Base-by-base conservation (phyloP, 169 alveolate species). In the Eimeria sp. region DNA sequence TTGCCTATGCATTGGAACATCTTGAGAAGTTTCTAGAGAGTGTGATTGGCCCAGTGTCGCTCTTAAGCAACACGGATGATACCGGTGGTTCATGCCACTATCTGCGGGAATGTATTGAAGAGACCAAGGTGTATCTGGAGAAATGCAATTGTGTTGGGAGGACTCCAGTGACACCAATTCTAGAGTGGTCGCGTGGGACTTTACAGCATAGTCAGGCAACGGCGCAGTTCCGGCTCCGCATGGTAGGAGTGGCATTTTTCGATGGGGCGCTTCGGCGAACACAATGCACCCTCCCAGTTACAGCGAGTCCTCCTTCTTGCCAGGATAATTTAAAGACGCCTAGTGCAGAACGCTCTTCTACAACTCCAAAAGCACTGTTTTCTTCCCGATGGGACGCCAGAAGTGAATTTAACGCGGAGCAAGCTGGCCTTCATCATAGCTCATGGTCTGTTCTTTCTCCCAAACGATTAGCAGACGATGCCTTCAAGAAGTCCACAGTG, bases 41-140 rank as follows among this genome's bases (percentile, higher is more conserved):
- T 40, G 85, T 76, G 60, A 37, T 76, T 76, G 85, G 85, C 37
- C 85, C 85, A 40, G 40, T 9, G 58, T 40, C 85, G 58, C 85
- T 10, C 20, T 37, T n/a, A 20, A 40, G 85, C 40, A 33, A 6
- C 30, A 25, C 1, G 60, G 58, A 76, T 1, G 60, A 8, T 46
- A 20, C 60, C 40, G 18, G 13, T n/a, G 30, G 37, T 40, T 40
- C 40, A 25, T 18, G 58, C 58, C 85, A 76, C 9, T 40, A 43
- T 43, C 58, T 27, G 58, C 58, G 60, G 60, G 62, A 76, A 46
- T 37, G n/a, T 40, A 23, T 37, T 76, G 85, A 76, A 46, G 30
- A 76, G 85, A 40, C 40, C 85, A 40, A 20, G 40, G 33, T 16
- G n/a, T 4, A 20, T 40, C 20, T 20, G 37, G 62, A 40, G 20